Conservation (phyloP, 2,329 filamentous ascomycete species). For the Talaromyces sp. region DNA sequence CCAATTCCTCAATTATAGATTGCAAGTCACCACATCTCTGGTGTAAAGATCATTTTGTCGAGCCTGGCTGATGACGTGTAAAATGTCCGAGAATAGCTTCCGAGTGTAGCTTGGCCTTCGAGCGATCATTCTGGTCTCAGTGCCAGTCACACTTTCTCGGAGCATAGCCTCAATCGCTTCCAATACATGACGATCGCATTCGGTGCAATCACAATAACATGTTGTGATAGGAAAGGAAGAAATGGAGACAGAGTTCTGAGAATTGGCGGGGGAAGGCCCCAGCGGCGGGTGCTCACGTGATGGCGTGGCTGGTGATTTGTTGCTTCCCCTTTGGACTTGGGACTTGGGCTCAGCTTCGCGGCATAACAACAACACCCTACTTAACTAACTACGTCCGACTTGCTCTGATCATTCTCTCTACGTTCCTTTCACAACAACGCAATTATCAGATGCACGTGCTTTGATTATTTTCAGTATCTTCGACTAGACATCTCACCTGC, state of each 20-base stretch:
- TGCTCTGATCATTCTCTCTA: neutral
- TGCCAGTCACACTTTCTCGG: neutral
- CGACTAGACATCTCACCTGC: slow-evolving; percentile 1
- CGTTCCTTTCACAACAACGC: neutral
- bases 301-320: neutral
- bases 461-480: neutral
- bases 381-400: neutral
- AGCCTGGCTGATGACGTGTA: neutral
- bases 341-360: neutral
- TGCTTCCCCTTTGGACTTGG: neutral
- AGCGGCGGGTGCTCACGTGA: neutral
- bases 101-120: neutral
- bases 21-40: neutral
- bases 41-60: neutral
- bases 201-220: neutral
- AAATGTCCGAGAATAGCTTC: neutral
- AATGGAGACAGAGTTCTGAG: neutral
- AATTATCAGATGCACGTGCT: neutral
- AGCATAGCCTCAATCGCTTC: neutral
- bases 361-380: slow-evolving; percentile 2
- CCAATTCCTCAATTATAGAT: neutral
- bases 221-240: neutral
- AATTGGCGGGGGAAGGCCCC: neutral
- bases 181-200: neutral
- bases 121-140: neutral